Percentiles rank a stretch among this genome's conserved stretches.
Conservation (phyloP, 2,329 filamentous ascomycete species). For the Pyricularia grisea region DNA sequence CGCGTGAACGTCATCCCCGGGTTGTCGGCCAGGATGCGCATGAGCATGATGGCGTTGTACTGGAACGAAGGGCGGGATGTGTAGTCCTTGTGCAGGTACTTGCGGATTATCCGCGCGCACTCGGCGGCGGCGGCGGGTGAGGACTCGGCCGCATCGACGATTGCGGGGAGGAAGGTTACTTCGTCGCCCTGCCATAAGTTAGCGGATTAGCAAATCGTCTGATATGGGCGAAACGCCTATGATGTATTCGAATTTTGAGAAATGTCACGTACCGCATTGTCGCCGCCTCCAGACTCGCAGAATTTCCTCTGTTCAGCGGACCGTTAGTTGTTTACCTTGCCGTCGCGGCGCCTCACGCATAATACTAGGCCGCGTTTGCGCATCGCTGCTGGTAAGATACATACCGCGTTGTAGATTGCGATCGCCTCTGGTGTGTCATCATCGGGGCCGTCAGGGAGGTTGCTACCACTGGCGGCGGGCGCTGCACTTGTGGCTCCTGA, state of each 20-base stretch:
- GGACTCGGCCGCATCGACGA: slow-evolving; percentile 92
- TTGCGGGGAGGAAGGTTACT: slow-evolving; percentile 82
- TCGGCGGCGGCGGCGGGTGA: slow-evolving; percentile 77
- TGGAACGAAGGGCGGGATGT: slow-evolving; percentile 59
- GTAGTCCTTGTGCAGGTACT: slow-evolving; percentile 69
- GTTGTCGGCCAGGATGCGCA: slow-evolving; percentile 87
- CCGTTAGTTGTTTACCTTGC: slow-evolving; percentile 9
- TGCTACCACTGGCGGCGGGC: not conserved
- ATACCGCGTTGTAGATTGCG: slow-evolving; percentile 57
- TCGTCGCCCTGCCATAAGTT: slow-evolving; percentile 60
- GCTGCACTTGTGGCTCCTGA: slow-evolving; percentile 11
- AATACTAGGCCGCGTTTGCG: not conserved
- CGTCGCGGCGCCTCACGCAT: not conserved
- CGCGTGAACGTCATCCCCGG: slow-evolving; percentile 85
- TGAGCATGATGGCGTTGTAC: slow-evolving; percentile 94
- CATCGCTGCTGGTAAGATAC: slow-evolving; percentile 9
- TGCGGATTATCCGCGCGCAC: slow-evolving; percentile 71
- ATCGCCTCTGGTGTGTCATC: slow-evolving; percentile 58
- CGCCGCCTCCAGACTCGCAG: slow-evolving; percentile 63
- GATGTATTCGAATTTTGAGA: not conserved
- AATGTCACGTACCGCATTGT: slow-evolving; percentile 37
- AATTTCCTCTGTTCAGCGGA: slow-evolving; percentile 55
- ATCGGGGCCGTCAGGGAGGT: slow-evolving; percentile 17
- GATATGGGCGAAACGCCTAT: not conserved
- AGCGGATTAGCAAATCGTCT: not conserved